Evolutionary conservation across 208 protist genomes (phyloP).

Genomic region (Leishmania martiniquensis): DNA sequence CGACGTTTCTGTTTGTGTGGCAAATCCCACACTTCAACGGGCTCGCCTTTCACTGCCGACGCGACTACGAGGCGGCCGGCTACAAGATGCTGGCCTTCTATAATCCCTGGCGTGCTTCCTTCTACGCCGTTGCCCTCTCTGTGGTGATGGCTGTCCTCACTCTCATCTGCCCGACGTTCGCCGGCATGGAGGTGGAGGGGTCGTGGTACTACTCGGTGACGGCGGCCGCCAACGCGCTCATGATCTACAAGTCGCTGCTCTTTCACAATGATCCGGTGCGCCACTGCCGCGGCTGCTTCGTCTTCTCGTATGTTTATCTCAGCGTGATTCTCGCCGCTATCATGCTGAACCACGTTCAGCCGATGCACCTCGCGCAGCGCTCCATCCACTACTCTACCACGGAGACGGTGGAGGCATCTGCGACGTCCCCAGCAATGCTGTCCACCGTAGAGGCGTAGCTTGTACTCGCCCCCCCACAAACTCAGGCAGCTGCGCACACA

Average conservation of each 20-base stretch:
- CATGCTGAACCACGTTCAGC: constrained; percentile 84
- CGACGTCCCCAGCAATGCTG: background rate
- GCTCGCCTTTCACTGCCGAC: constrained; percentile 86
- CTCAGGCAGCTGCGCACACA: background rate
- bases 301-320: constrained; percentile 91
- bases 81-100: constrained; percentile 93
- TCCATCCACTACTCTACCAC: constrained; percentile 23
- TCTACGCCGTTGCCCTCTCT: constrained; percentile 83
- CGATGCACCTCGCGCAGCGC: constrained; percentile 39
- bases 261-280: constrained; percentile 75
- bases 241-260: constrained; percentile 88
- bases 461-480: too few species aligned
- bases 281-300: constrained; percentile 90
- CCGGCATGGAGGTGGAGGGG: constrained; percentile 59
- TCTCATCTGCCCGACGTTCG: constrained; percentile 45
- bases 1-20: constrained; percentile 83
- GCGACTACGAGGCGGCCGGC: constrained; percentile 89
- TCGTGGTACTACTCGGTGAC: constrained; percentile 78
- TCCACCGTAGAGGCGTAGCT: constrained; percentile 7
- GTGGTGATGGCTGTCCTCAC: constrained; percentile 72
- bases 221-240: constrained; percentile 56
- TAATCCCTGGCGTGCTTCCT: constrained; percentile 85
- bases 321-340: constrained; percentile 69
- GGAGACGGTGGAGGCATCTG: constrained; percentile 12
- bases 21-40: constrained; percentile 94